phyloP scores from a whole-genome alignment of 345 rosid genomes.

The Brassica juncea region DNA sequence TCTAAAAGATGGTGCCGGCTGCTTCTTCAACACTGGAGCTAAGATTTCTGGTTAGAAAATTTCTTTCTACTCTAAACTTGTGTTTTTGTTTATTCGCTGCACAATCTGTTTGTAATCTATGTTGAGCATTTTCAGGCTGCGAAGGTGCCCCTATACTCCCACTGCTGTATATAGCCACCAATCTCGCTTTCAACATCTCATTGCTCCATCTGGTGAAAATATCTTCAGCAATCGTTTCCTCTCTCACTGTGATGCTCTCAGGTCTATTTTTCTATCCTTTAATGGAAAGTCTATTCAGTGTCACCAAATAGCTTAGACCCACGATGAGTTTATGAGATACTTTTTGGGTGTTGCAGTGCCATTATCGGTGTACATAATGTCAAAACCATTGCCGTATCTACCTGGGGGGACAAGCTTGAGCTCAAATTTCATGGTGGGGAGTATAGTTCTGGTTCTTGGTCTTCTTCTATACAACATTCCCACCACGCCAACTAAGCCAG shows the following conservation, averaged over 20 bases:
- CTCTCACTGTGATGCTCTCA: conserved; percentile 66
- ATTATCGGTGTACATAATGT: conserved; percentile 61
- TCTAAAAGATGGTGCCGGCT: conserved; percentile 77
- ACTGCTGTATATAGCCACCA: conserved; percentile 62
- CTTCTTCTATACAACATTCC: conserved; percentile 66
- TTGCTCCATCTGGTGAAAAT: conserved; percentile 65
- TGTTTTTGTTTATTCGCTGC: neutral
- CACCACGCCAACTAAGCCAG: conserved; percentile 38
- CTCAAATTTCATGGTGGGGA: conserved; percentile 60
- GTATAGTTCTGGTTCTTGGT: conserved; percentile 58
- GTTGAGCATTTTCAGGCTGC: conserved; percentile 51
- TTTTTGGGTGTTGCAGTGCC: conserved; percentile 58
- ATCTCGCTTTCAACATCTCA: conserved; percentile 78
- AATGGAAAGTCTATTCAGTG: conserved; percentile 11
- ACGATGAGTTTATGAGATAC: neutral
- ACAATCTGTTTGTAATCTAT: conserved; percentile 4
- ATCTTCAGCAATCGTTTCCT: conserved; percentile 77
- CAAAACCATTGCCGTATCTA: conserved; percentile 80
- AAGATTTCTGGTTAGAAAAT: conserved; percentile 54
- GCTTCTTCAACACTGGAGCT: conserved; percentile 69
- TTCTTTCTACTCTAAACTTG: neutral
- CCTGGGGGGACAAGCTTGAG: conserved; percentile 74
- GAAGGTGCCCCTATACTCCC: conserved; percentile 83
- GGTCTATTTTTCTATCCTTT: conserved; percentile 45
- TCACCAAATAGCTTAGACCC: neutral